Percentiles rank a stretch among this genome's conserved stretches.
Evolutionary conservation across 2,329 filamentous ascomycete genomes (phyloP).

Genomic region (Exophiala calicioides): DNA sequence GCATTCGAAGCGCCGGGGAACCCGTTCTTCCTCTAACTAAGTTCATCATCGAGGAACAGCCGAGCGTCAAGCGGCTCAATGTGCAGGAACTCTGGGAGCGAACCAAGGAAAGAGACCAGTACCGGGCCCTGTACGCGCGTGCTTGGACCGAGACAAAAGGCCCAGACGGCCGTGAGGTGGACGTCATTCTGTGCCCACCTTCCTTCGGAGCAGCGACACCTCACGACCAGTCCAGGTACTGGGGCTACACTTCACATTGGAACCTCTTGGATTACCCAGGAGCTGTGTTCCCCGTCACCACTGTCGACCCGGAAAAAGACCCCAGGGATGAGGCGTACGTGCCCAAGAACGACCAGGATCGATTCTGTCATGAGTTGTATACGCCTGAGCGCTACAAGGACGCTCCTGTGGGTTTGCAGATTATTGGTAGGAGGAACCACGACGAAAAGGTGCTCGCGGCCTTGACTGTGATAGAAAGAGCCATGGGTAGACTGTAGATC

Average conservation of each 20-base stretch:
- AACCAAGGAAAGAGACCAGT: conserved; percentile 43
- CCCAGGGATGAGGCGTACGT: conserved; percentile 25
- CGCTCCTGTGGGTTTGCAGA: conserved; percentile 55
- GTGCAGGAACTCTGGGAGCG: conserved; percentile 38
- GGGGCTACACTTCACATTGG: conserved; percentile 68
- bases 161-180: conserved; percentile 46
- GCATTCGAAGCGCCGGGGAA: conserved; percentile 57
- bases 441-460: conserved; percentile 55
- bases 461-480: conserved; percentile 35
- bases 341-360: conserved; percentile 40
- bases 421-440: conserved; percentile 55
- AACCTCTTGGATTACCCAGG: conserved; percentile 69
- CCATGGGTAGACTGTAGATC: conserved; percentile 30
- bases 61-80: conserved; percentile 45
- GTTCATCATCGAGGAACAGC: conserved; percentile 60
- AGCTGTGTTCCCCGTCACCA: conserved; percentile 59
- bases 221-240: conserved; percentile 57
- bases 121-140: conserved; percentile 46
- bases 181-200: conserved; percentile 56
- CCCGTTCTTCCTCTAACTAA: conserved; percentile 59
- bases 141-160: conserved; percentile 48
- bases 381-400: conserved; percentile 50
- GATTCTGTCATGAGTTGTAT: conserved; percentile 45
- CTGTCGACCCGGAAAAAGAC: conserved; percentile 47
- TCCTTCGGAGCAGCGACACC: conserved; percentile 38